These are phyloP conservation scores for Coemansia javaensis DNA, from an alignment of 192 early-diverging fungal genomes.

Conservation along the genomic window DNA sequence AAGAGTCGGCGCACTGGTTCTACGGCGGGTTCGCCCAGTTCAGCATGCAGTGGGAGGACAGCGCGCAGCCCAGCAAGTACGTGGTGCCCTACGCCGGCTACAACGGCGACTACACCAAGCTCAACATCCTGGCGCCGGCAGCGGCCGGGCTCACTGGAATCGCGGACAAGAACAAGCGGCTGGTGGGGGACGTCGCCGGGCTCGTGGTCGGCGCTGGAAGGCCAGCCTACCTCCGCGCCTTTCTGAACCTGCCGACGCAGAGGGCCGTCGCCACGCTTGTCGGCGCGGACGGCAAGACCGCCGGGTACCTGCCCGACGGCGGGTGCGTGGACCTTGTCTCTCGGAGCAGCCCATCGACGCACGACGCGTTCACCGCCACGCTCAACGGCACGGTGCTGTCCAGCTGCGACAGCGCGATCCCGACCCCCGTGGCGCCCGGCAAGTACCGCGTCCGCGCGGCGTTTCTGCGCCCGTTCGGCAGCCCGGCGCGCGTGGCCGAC, in stretches of 20 bases:
- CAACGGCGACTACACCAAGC: conserved; percentile 37
- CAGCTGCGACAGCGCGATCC: conserved; percentile 13
- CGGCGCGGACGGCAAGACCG: conserved; percentile 6
- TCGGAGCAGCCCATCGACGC: conserved; percentile 20
- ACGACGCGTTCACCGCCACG: neutral
- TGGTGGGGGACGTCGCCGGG: conserved; percentile 9
- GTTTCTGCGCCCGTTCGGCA: conserved; percentile 38
- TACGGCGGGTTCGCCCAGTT: conserved; percentile 46
- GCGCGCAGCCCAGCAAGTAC: neutral
- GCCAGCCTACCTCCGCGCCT: neutral
- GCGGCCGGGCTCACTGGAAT: conserved; percentile 12
- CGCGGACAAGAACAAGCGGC: neutral
- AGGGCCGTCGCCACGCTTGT: conserved; percentile 13
- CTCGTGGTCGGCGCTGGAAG: conserved; percentile 5
- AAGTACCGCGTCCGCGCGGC: conserved; percentile 25
- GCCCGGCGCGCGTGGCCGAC: conserved; percentile 18
- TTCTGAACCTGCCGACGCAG: conserved; percentile 26
- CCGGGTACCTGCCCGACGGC: conserved; percentile 28
- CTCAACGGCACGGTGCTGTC: conserved; percentile 3
- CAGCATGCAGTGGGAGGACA: conserved; percentile 21
- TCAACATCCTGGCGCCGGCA: conserved; percentile 16
- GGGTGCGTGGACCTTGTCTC: conserved; percentile 8
- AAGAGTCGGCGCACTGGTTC: conserved; percentile 37
- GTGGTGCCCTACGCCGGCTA: conserved; percentile 44
- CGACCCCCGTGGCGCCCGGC: conserved; percentile 18